phyloP scores from a whole-genome alignment of 1,139 yeast species.

The Blastobotrys raffinosifermentans region DNA sequence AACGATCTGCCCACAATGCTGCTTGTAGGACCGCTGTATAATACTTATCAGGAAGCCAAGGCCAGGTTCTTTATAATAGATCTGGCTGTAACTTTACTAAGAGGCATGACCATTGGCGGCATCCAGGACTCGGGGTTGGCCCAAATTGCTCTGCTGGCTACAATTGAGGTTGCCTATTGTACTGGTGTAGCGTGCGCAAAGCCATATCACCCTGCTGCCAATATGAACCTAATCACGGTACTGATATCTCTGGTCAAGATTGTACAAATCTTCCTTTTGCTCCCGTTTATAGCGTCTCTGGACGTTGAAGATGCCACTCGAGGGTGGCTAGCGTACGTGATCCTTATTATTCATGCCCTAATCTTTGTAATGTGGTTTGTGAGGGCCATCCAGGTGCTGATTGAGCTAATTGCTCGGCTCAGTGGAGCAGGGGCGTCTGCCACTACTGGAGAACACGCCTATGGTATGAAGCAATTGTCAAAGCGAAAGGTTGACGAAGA shows the following conservation, averaged over 20 bases:
- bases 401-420: slow-evolving; percentile 28
- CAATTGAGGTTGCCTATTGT: slow-evolving; percentile 26
- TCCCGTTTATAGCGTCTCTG: slow-evolving; percentile 28
- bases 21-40: slow-evolving; percentile 31
- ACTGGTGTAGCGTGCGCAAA: slow-evolving; percentile 20
- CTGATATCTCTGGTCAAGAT: slow-evolving; percentile 24
- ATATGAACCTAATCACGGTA: slow-evolving; percentile 26
- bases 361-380: slow-evolving; percentile 27
- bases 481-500: slow-evolving; percentile 5
- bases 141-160: slow-evolving; percentile 30
- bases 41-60: slow-evolving; percentile 20
- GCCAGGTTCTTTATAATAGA: slow-evolving; percentile 22
- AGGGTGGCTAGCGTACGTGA: slow-evolving; percentile 34
- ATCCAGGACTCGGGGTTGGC: slow-evolving; percentile 34
- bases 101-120: slow-evolving; percentile 33
- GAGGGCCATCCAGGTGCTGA: slow-evolving; percentile 27
- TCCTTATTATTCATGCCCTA: slow-evolving; percentile 30
- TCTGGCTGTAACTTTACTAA: slow-evolving; percentile 21
- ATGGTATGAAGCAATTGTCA: slow-evolving; percentile 12
- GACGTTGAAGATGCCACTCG: slow-evolving; percentile 18
- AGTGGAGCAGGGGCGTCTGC: slow-evolving; percentile 20
- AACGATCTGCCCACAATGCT: slow-evolving; percentile 28
- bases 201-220: slow-evolving; percentile 30
- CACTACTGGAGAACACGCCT: no score
- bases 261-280: slow-evolving; percentile 24